Percentiles rank a stretch among this genome's conserved stretches.
These are phyloP conservation scores for Amphibolis antarctica DNA, from an alignment of 106 monocot genomes.

Conservation along the genomic window DNA sequence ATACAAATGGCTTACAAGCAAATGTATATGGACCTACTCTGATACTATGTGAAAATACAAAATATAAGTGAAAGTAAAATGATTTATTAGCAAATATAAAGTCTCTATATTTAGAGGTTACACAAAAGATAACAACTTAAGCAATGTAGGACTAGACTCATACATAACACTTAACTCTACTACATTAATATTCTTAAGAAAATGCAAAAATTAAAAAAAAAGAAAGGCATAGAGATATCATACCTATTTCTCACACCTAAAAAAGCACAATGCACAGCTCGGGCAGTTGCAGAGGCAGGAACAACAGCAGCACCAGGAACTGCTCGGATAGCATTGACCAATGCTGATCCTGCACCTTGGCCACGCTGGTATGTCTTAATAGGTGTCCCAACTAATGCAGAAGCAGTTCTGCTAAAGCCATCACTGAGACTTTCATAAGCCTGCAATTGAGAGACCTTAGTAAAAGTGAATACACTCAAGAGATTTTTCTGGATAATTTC, in stretches of 20 bases:
- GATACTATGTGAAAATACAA: too few relatives aligned
- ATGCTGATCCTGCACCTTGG: constrained; percentile 66
- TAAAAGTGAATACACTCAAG: neutral
- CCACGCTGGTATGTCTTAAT: constrained; percentile 82
- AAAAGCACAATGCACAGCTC: constrained; percentile 71
- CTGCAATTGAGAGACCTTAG: constrained; percentile 18
- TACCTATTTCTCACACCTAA: constrained; percentile 97
- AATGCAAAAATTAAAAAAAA: neutral
- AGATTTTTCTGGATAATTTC: neutral
- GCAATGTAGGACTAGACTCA: too few relatives aligned
- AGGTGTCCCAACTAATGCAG: constrained; percentile 59
- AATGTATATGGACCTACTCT: too few relatives aligned
- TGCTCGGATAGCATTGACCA: constrained; percentile 58
- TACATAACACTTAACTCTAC: too few relatives aligned
- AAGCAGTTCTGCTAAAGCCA: constrained; percentile 71
- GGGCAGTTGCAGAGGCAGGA: constrained; percentile 80
- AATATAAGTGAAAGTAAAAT: too few relatives aligned
- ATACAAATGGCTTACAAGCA: too few relatives aligned
- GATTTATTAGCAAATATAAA: too few relatives aligned
- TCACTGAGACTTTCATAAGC: constrained; percentile 85
- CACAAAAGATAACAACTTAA: too few relatives aligned
- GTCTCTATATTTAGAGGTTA: too few relatives aligned
- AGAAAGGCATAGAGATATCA: neutral
- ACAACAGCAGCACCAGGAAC: constrained; percentile 74
- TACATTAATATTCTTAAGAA: too few relatives aligned